Evolutionary conservation across 1,284 basidiomycete genomes (phyloP).

Genomic region (Thecaphora thlaspeos): DNA sequence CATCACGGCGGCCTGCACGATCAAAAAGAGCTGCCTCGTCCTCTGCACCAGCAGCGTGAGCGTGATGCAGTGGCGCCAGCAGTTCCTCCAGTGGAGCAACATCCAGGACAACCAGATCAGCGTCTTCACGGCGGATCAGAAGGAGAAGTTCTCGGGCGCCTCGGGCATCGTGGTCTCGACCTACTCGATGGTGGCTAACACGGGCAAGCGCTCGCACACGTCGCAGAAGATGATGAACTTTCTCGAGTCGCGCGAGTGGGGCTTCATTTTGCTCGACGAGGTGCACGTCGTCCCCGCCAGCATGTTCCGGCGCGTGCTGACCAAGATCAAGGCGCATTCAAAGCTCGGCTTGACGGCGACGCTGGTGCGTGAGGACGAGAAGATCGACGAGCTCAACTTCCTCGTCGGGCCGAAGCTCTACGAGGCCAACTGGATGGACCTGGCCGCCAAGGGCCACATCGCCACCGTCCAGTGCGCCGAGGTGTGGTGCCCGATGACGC

Average conservation of each 20-base stretch:
- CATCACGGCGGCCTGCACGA: constrained; percentile 97
- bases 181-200: constrained; percentile 58
- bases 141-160: constrained; percentile 56
- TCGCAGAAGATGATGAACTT: constrained; percentile 59
- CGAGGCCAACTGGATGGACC: constrained; percentile 99
- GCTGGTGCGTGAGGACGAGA: constrained; percentile 97
- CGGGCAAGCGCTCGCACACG: constrained; percentile 56
- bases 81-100: constrained; percentile 57
- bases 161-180: constrained; percentile 57
- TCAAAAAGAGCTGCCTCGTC: constrained; percentile 98
- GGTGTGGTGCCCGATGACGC: constrained; percentile 99
- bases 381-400: constrained; percentile 97
- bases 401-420: constrained; percentile 99
- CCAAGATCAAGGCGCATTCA: constrained; percentile 57
- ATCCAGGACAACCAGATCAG: constrained; percentile 57
- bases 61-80: constrained; percentile 57
- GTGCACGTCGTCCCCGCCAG: constrained; percentile 57
- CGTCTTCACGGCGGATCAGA: constrained; percentile 56
- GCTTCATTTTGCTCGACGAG: constrained; percentile 57
- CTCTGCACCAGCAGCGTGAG: constrained; percentile 66
- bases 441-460: constrained; percentile 98
- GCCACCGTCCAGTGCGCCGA: constrained; percentile 96
- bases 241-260: constrained; percentile 56
- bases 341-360: constrained; percentile 65
- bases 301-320: constrained; percentile 58